Percentiles rank a stretch among this genome's conserved stretches.
Evolutionary conservation across 2,329 filamentous ascomycete genomes (phyloP).

Genomic region (Alternaria brassicae): DNA sequence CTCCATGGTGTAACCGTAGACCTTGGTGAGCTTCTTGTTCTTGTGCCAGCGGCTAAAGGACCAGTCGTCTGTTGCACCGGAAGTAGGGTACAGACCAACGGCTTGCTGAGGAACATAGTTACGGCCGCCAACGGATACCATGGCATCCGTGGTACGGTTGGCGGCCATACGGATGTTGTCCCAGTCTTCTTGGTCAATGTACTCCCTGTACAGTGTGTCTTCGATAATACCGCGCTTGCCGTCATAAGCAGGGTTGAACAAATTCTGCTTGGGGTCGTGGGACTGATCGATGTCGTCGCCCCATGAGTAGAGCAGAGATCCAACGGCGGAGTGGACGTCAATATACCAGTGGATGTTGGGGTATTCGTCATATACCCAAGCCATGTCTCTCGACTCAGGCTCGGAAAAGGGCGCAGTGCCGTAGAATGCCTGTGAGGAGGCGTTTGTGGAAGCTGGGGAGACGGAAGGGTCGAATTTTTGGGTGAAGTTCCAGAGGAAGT

Average conservation of each 20-base stretch:
- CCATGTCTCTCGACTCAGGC: conserved; percentile 62
- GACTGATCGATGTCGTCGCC: conserved; percentile 63
- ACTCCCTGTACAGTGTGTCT: conserved; percentile 60
- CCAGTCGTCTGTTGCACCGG: conserved; percentile 50
- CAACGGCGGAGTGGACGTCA: conserved; percentile 64
- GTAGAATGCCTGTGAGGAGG: conserved; percentile 59
- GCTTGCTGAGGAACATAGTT: conserved; percentile 44
- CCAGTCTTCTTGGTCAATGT: conserved; percentile 46
- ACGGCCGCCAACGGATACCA: conserved; percentile 46
- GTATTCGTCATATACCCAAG: conserved; percentile 61
- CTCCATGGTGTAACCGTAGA: conserved; percentile 52
- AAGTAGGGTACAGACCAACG: conserved; percentile 49
- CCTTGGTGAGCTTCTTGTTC: conserved; percentile 48
- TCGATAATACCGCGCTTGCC: conserved; percentile 58
- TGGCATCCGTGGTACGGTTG: conserved; percentile 44
- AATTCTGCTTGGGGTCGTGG: conserved; percentile 57
- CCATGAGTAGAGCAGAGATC: conserved; percentile 64
- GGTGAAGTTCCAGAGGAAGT: conserved; percentile 64
- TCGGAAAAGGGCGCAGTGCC: conserved; percentile 63
- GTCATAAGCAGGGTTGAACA: conserved; percentile 61
- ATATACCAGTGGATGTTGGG: conserved; percentile 63
- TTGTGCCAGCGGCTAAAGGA: conserved; percentile 48
- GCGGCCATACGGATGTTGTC: conserved; percentile 43
- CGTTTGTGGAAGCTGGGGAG: conserved; percentile 51
- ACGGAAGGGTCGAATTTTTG: conserved; percentile 54